Evolutionary conservation across 805 yeast species (phyloP), one percentile per base, ranked within the genome.

Genomic region (Hanseniaspora mollemarum): DNA sequence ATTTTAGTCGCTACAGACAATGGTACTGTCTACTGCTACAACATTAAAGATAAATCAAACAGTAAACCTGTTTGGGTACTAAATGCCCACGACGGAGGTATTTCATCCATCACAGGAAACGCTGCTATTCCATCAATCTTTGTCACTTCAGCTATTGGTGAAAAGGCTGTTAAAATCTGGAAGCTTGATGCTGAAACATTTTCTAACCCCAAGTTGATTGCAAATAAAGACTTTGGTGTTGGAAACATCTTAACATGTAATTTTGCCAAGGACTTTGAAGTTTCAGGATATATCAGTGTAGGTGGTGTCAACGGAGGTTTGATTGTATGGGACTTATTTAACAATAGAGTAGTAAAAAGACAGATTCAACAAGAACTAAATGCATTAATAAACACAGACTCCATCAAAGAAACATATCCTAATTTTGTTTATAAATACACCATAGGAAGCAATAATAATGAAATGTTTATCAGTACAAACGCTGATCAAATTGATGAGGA

Each of bases 11-110:
- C 96, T 61, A 87, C 96, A 25, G 98, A 92, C 65, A 74, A 76
- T 56, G 98, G 98, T 63, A 80, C 80, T 60, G 77, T 92, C 24
- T 86, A 86, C 69, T 82, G 90, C 55, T 90, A 83, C 60, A 98
- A 90, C 65, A 82, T 86, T 41, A 78, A 95, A 64, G 28, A 33
- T 12, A 69, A 68, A 46, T 60, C 72, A 35, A 74, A 72, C 42
- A 69, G 72, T 52, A 75, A 74, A 56, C 88, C 96, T 18, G 60
- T 90, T 29, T 92, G 98, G 98, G 86, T 95, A 2, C 72, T 92
- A 58, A 95, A 92, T 66, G 97, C 97, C 2, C 98, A 92, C 64
- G 97, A 92, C 67, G 77, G 94, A 2, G 96, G 95, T 54, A 82
- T 92, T 54, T 82, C 96, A 4, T 73, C 90, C 1, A 73, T 92